Conservation (phyloP, 768 basidiomycete genomes). For the Peribolospora kevripleyi region DNA sequence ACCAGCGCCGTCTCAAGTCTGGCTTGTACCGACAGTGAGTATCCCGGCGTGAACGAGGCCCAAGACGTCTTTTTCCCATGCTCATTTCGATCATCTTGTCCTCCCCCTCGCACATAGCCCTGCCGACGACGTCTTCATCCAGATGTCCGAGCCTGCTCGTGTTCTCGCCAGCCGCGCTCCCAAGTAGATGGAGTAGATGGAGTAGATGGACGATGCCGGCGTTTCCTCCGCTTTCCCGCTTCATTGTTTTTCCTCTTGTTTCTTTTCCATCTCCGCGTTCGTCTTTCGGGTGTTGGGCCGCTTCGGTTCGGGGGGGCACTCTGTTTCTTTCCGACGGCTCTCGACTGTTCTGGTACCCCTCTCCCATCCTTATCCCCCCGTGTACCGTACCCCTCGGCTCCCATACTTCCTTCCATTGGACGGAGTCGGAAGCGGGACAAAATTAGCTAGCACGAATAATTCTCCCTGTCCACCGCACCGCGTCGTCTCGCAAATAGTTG, state of each 20-base stretch:
- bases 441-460: no score
- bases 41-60: background rate
- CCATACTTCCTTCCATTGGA: no score
- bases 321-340: no score
- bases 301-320: no score
- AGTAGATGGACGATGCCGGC: no score
- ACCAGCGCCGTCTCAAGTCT: slow-evolving; percentile 84
- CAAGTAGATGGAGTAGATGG: no score
- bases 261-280: background rate
- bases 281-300: background rate
- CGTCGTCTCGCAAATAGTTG: no score
- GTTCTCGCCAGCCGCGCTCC: slow-evolving; percentile 3
- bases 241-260: background rate
- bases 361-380: no score
- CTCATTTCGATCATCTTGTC: background rate
- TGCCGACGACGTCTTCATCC: slow-evolving; percentile 58
- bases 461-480: no score
- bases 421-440: no score
- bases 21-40: slow-evolving; percentile 61
- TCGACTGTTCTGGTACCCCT: no score
- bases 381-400: no score
- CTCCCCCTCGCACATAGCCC: background rate
- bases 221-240: background rate
- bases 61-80: slow-evolving; percentile 28
- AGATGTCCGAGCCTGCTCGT: slow-evolving; percentile 1